Evolutionary conservation across 169 alveolate species (phyloP).

Genomic region (Eimeria tenella): DNA sequence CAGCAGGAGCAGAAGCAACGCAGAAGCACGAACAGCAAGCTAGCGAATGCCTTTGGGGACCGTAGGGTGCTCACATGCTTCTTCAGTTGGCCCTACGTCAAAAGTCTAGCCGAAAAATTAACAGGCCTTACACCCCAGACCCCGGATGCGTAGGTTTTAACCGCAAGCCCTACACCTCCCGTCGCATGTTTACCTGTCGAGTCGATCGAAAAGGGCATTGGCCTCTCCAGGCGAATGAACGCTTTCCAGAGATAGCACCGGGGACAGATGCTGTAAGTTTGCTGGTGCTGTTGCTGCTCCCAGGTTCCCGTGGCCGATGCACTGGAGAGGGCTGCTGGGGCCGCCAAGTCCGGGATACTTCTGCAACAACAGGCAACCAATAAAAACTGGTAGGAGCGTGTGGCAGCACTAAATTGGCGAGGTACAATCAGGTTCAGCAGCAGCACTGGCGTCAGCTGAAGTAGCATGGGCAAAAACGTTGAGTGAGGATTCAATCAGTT

Average conservation of each 20-base stretch:
- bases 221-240: constrained; percentile 47
- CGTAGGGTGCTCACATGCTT: no score
- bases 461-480: not conserved
- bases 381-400: not conserved
- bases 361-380: not conserved
- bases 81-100: no score
- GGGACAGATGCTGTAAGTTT: not conserved
- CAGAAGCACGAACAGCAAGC: constrained; percentile 1
- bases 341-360: constrained; percentile 26
- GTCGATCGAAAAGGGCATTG: not conserved
- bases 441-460: not conserved
- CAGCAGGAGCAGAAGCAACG: constrained; percentile 26
- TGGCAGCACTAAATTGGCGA: not conserved
- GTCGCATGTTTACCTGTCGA: constrained; percentile 2
- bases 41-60: no score
- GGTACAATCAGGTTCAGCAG: not conserved
- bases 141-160: not conserved
- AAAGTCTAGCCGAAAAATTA: no score
- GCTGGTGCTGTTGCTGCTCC: constrained; percentile 39
- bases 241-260: constrained; percentile 42
- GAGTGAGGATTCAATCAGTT: not conserved
- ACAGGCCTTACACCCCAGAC: not conserved
- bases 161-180: constrained; percentile 4
- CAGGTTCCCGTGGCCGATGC: not conserved
- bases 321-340: constrained; percentile 54